Percentiles rank a stretch among this genome's conserved stretches.
Conservation (phyloP, 2,329 filamentous ascomycete genomes). For the Monosporascus sp. region DNA sequence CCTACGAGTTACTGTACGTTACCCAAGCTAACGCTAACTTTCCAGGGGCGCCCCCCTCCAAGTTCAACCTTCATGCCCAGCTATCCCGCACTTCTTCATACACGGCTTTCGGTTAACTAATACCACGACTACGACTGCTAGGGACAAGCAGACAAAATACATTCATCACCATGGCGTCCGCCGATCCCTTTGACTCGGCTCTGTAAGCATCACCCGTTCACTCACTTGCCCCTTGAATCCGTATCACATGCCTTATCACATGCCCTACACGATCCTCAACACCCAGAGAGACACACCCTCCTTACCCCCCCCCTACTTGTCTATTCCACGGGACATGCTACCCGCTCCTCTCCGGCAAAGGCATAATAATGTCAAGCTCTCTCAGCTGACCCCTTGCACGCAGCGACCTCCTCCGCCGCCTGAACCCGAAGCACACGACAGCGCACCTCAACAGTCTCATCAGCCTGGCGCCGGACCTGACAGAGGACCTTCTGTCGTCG, state of each 20-base stretch:
- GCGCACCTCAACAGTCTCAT: constrained; percentile 86
- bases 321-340: no score
- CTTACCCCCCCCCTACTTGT: no score
- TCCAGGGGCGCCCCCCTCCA: no score
- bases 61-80: not conserved
- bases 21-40: not conserved
- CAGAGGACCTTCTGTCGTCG: constrained; percentile 94
- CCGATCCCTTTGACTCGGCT: constrained; percentile 69
- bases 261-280: no score
- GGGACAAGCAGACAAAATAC: not conserved
- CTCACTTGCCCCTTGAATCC: not conserved
- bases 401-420: constrained; percentile 95
- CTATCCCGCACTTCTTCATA: not conserved
- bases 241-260: no score
- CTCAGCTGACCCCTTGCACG: constrained; percentile 5
- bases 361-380: no score
- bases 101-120: no score
- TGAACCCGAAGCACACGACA: constrained; percentile 90
- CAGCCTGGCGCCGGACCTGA: constrained; percentile 80
- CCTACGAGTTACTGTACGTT: no score
- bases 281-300: no score
- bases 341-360: no score
- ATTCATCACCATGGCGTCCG: constrained; percentile 39
- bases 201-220: constrained; percentile 48
- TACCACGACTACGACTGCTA: no score